phyloP scores from a whole-genome alignment of 106 monocot species.

The Acanthochlamys bracteata region DNA sequence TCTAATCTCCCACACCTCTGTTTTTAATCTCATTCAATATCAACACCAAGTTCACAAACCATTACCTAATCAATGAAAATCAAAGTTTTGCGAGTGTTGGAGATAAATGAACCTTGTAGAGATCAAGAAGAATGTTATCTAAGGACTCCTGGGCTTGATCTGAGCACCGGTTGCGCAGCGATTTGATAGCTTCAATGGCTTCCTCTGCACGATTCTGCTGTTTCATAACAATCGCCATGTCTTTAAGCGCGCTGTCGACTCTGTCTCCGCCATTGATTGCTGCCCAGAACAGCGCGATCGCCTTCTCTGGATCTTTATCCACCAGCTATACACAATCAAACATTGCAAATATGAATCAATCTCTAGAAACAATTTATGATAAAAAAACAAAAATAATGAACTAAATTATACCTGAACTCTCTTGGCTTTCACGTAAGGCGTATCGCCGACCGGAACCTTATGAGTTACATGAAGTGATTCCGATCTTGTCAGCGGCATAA shows the following conservation, averaged over 20 bases:
- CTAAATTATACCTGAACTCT: constrained; percentile 58
- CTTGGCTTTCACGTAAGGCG: constrained; percentile 85
- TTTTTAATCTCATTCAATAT: background rate
- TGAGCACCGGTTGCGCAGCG: constrained; percentile 65
- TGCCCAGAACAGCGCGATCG: constrained; percentile 82
- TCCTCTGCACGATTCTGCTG: constrained; percentile 94
- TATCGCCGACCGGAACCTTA: constrained; percentile 87
- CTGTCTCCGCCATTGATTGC: constrained; percentile 90
- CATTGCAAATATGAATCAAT: background rate
- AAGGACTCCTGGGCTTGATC: constrained; percentile 87
- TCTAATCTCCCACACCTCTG: constrained; percentile 90
- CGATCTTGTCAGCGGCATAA: constrained; percentile 8
- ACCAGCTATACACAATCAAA: constrained; percentile 35
- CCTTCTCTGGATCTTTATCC: constrained; percentile 85
- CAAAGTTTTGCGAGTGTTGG: background rate
- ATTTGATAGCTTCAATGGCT: constrained; percentile 91
- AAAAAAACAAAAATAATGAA: background rate
- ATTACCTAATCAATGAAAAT: background rate
- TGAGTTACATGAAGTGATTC: constrained; percentile 57
- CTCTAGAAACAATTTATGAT: background rate
- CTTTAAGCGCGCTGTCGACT: constrained; percentile 87
- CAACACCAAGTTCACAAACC: background rate
- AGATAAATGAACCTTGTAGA: constrained; percentile 59
- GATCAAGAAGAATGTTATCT: constrained; percentile 90
- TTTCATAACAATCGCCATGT: constrained; percentile 99